Evolutionary conservation across 2,329 filamentous ascomycete species (phyloP), one percentile per base, ranked within the genome.

Genomic region (Stachybotrys chartarum): DNA sequence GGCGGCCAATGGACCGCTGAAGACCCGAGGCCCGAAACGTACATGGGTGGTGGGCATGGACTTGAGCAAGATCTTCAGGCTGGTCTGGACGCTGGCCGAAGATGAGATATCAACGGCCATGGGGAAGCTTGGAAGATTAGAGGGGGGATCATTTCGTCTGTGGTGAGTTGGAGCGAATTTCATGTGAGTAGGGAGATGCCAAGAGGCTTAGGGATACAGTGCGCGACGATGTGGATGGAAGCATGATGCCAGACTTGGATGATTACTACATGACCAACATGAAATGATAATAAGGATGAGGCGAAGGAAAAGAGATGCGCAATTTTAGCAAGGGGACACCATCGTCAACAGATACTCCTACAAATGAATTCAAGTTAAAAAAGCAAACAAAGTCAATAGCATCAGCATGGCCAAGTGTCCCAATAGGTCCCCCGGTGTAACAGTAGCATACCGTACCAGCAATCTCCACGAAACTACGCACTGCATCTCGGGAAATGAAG

Each of bases 21-120:
- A 61, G 82, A 85, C 54, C 82, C 82, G 7, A 71, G 82, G 46
- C 82, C 82, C 6, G 80, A 85, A 64, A 82, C 84, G 66, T 84
- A 83, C 61, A 67, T 73, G 32, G 68, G 72, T 50, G 75, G 77
- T 42, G 70, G 72, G 49, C 74, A 74, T 47, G 77, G 77, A 5
- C 72, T 86, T 18, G 83, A 86, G 70, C 80, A 79, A 31, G 83
- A 85, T 57, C 73, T 86, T 46, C 80, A 80, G 32, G 79, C 78
- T 31, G 81, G 69, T 5, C 61, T 72, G 49, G 70, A 72, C 53
- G 66, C 65, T n/a, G 16, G 16, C 16, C 45, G 45, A 47, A 10
- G 45, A 47, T 47, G 17, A 47, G 32, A 31, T 49, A 46, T 44
- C 24, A 45, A 14, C 51, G 30, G 50, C 17, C 50, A 24, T 53